Evolutionary conservation across 768 basidiomycete species (phyloP).

Genomic region (Boletus tylopilopsis): DNA sequence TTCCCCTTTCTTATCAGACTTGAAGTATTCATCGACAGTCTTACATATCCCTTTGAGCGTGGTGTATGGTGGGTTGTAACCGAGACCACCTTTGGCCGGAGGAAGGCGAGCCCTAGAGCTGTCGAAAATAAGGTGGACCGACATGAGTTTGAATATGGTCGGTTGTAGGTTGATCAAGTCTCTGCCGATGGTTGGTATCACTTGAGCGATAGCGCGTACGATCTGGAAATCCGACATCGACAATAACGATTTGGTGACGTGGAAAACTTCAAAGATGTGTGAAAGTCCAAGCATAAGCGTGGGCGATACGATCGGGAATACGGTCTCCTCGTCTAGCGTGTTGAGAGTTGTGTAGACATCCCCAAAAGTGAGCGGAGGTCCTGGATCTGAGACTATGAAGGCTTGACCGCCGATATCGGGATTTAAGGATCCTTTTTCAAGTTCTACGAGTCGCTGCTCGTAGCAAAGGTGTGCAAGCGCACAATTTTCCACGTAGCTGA

Average conservation of each 20-base stretch:
- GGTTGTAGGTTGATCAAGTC: constrained; percentile 58
- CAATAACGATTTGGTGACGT: constrained; percentile 44
- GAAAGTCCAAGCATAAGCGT: constrained; percentile 65
- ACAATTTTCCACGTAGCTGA: constrained; percentile 74
- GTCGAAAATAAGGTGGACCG: constrained; percentile 57
- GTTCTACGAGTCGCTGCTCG: constrained; percentile 65
- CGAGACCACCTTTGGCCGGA: constrained; percentile 57
- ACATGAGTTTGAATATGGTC: constrained; percentile 49
- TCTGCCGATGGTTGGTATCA: constrained; percentile 44
- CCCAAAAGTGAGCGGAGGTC: constrained; percentile 57
- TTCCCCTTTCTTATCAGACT: constrained; percentile 35
- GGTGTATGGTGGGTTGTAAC: constrained; percentile 56
- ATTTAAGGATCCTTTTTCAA: constrained; percentile 34
- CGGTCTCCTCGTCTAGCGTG: constrained; percentile 54
- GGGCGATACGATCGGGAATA: constrained; percentile 53
- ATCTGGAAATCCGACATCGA: constrained; percentile 28
- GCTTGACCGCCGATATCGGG: constrained; percentile 75
- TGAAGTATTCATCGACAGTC: constrained; percentile 46
- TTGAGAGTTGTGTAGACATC: constrained; percentile 57
- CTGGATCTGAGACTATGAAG: constrained; percentile 64
- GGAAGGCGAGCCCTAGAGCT: constrained; percentile 59
- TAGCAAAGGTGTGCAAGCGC: constrained; percentile 69
- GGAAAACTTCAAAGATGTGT: constrained; percentile 53
- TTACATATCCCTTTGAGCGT: constrained; percentile 56
- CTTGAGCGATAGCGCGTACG: constrained; percentile 31